These are phyloP conservation scores for Debaryomyces maramus DNA, from an alignment of 805 yeast species.

Conservation along the genomic window DNA sequence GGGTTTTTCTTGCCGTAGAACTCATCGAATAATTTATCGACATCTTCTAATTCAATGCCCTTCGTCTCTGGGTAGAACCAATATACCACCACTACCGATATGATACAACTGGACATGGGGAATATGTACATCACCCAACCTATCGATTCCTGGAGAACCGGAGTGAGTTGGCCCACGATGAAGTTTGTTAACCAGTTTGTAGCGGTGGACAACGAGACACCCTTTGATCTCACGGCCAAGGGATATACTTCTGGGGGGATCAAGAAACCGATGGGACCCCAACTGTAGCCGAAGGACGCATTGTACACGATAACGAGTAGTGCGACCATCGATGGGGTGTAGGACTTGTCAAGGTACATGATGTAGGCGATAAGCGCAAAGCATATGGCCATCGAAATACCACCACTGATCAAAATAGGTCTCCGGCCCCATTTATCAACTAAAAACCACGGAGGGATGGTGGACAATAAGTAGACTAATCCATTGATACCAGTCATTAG, in stretches of 20 bases:
- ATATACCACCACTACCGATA: slow-evolving; percentile 34
- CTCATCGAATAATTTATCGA: slow-evolving; percentile 38
- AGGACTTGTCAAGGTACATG: slow-evolving; percentile 30
- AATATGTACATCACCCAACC: slow-evolving; percentile 44
- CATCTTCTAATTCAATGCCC: slow-evolving; percentile 45
- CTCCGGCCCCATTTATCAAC: slow-evolving; percentile 48
- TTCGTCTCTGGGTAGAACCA: slow-evolving; percentile 45
- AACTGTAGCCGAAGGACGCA: slow-evolving; percentile 45
- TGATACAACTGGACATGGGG: slow-evolving; percentile 39
- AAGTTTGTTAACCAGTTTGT: slow-evolving; percentile 48
- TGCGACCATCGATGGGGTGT: slow-evolving; percentile 41
- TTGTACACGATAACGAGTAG: slow-evolving; percentile 42
- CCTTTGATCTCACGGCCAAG: slow-evolving; percentile 42
- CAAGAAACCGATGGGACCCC: slow-evolving; percentile 48
- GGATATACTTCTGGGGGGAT: slow-evolving; percentile 48
- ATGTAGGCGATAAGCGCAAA: slow-evolving; percentile 32
- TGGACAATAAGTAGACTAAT: slow-evolving; percentile 37
- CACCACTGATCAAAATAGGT: slow-evolving; percentile 45
- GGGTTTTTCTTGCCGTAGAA: slow-evolving; percentile 24
- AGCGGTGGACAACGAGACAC: slow-evolving; percentile 46
- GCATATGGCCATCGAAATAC: slow-evolving; percentile 38
- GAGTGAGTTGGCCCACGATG: slow-evolving; percentile 46
- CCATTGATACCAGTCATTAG: slow-evolving; percentile 47
- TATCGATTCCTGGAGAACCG: slow-evolving; percentile 38
- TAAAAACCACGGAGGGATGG: slow-evolving; percentile 47